These are phyloP conservation scores for Apium graveolens DNA, from an alignment of 129 eudicot species.

Conservation along the genomic window DNA sequence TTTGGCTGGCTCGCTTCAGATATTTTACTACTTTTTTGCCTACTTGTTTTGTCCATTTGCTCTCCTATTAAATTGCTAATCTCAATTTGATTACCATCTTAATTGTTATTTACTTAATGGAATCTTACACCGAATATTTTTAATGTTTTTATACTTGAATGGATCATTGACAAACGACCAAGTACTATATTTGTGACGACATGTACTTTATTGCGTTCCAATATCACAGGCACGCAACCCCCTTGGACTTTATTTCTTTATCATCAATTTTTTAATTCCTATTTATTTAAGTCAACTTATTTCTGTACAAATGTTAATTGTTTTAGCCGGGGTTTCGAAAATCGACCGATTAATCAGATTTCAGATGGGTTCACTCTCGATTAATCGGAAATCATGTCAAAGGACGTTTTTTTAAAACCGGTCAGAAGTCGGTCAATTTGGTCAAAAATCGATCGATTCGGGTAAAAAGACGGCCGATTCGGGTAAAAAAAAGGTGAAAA, in stretches of 20 bases:
- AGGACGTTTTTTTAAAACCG: too few species aligned
- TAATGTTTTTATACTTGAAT: neutral
- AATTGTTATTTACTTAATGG: neutral
- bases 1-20: neutral
- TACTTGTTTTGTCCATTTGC: constrained; percentile 2
- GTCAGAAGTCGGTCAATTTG: too few species aligned
- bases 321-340: too few species aligned
- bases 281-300: neutral
- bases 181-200: neutral
- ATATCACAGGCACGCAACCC: neutral
- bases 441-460: too few species aligned
- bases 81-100: neutral
- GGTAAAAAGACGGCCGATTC: too few species aligned
- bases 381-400: too few species aligned
- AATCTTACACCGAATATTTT: neutral
- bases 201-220: neutral
- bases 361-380: too few species aligned
- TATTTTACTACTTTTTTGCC: neutral
- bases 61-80: neutral
- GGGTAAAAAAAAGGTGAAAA: too few species aligned
- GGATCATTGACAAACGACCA: neutral
- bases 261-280: neutral
- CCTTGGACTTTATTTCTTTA: neutral
- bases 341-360: too few species aligned
- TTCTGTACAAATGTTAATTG: neutral